These are phyloP conservation scores for Cercospora janseana DNA, from an alignment of 2,329 filamentous ascomycete species.

Conservation along the genomic window DNA sequence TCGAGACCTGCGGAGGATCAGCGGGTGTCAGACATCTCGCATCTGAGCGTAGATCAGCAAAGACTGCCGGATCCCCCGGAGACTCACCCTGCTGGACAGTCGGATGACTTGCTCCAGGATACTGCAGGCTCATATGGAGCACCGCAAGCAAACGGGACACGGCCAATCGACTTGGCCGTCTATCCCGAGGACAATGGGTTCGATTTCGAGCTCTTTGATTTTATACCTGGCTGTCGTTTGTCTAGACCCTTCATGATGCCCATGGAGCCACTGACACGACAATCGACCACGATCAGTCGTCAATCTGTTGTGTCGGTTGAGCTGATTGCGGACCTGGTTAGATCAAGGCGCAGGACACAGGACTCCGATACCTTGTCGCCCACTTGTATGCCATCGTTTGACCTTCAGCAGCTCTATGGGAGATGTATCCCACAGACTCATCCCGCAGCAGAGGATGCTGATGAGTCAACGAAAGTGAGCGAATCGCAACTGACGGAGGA, in stretches of 20 bases:
- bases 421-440: conserved; percentile 8
- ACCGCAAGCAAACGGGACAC: too few species aligned
- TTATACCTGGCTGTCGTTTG: conserved; percentile 6
- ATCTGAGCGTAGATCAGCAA: conserved; percentile 3
- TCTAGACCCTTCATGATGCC: conserved; percentile 7
- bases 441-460: not conserved
- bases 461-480: not conserved
- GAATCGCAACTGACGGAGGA: not conserved
- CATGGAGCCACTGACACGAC: conserved; percentile 2
- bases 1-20: not conserved
- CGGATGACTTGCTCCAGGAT: not conserved
- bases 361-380: conserved; percentile 12
- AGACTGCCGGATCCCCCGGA: not conserved
- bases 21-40: not conserved
- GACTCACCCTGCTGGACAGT: not conserved
- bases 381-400: conserved; percentile 3
- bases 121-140: not conserved
- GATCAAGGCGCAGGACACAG: conserved; percentile 7
- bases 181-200: conserved; percentile 6
- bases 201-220: conserved; percentile 8
- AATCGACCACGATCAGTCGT: conserved; percentile 8
- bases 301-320: conserved; percentile 6
- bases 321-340: conserved; percentile 7
- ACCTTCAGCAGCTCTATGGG: conserved; percentile 8
- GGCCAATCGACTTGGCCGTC: too few species aligned